Base-by-base conservation (phyloP, 352 stramenopile genomes). In the Globisporangium polare region DNA sequence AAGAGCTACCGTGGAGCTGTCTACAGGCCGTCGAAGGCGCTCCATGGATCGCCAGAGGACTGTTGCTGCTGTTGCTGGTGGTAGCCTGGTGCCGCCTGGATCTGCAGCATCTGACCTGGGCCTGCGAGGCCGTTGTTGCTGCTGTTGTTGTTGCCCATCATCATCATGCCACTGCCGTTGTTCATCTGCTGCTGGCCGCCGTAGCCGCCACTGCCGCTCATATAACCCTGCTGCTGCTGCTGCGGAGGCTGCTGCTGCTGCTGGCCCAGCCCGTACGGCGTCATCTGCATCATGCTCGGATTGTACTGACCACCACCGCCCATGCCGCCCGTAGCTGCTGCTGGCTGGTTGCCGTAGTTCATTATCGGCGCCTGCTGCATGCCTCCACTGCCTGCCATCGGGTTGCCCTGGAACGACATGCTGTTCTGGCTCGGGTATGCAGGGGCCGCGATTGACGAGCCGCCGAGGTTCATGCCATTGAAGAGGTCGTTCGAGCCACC, bases 11-110 rank as follows among this genome's bases (percentile, higher is more conserved):
- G n/a, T n/a, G n/a, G 3, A 26, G n/a, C 22, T 41, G 50, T 54
- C 57, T 78, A 94, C 64, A 95, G 66, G 18, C 78, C 81, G 53
- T 90, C 76, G 55, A 95, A 95, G 20, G 86, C 83, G 50, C 82
- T 91, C 74, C 92, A 95, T 62, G 79, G 82, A 64, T 95, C 84
- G 27, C 49, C 41, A 46, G 68, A 43, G 47, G 72, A 65, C 46
- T 54, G 45, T 58, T 83, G 74, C 24, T 80, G 74, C 7, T 67
- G 71, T 54, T 80, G 86, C 42, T 66, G 72, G 61, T 84, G 71
- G 60, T 80, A 88, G 13, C 73, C 63, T 29, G 68, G 39, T 17
- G 60, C 58, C 2, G 79, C 78, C 68, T 93, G 83, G 43, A 93
- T 83, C 65, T 93, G 83, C 37, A 93, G 70, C 68, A 88, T 77